Evolutionary conservation across 2,329 filamentous ascomycete genomes (phyloP), one percentile per base, ranked within the genome.

Genomic region (Lasiodiplodia sp.): DNA sequence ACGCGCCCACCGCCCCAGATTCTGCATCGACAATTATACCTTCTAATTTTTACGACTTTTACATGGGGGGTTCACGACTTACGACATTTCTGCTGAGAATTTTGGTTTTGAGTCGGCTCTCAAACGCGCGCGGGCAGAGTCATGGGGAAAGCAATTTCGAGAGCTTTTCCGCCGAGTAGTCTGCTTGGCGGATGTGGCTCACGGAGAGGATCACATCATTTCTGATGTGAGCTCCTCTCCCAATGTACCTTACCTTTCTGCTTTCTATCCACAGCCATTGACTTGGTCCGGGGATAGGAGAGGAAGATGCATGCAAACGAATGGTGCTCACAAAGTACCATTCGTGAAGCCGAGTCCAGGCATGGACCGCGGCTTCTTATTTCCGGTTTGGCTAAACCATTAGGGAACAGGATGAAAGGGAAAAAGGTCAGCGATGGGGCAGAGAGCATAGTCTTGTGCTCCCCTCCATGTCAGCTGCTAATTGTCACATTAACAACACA

Each of bases 371-470:
- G 40, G 12, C 57, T 60, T 47, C 18, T 16, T 34, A 34, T 18
- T 28, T 6, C 25, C 14, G 44, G 60, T 52, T 64, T 51, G 44
- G 60, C 11, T 31, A 52, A 40, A 37, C 44, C 44, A 47, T 10
- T 21, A 23, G 21, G 28, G 40, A 38, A 64, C 18, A 6, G 5
- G 37, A 64, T 25, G 25, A 38, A 38, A 23, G 7, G 28, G 34
- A 6, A 40, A 38, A 38, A 23, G 3, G 4, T 4, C 18, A 31
- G 40, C n/a, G 23, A 25, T 64, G 60, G 60, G 25, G 60, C 60
- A 64, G 60, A 64, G 60, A 38, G 60, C 31, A 64, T 52, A 64
- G 60, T 64, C 60, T 64, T 64, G 60, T 64, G 60, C 60, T 23
- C 60, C 60, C 31, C 60, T 52, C 60, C 60, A 49, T 64, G 10